phyloP scores from a whole-genome alignment of 805 yeast genomes.

The Candida maesae region DNA sequence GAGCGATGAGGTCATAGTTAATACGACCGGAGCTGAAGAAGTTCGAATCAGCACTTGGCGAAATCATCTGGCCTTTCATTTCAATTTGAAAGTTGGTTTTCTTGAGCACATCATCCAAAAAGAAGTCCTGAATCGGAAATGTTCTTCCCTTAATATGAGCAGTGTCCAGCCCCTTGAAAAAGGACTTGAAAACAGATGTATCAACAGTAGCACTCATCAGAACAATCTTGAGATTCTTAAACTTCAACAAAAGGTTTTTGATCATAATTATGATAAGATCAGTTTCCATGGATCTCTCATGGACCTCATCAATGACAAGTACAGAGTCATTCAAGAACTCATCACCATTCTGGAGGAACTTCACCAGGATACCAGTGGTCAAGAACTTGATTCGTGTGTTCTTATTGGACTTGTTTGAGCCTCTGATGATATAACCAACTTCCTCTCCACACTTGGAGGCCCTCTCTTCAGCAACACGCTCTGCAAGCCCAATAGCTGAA shows the following conservation, averaged over 20 bases:
- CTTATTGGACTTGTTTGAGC: slow-evolving; percentile 65
- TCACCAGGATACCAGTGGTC: slow-evolving; percentile 86
- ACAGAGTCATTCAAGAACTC: slow-evolving; percentile 51
- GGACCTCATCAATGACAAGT: slow-evolving; percentile 92
- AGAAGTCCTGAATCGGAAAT: slow-evolving; percentile 79
- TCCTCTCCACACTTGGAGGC: slow-evolving; percentile 57
- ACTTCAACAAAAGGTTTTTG: slow-evolving; percentile 49
- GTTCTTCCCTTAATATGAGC: slow-evolving; percentile 91
- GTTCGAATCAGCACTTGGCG: slow-evolving; percentile 60
- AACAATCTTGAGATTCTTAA: slow-evolving; percentile 57
- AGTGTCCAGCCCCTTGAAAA: slow-evolving; percentile 58
- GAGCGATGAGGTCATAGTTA: slow-evolving; percentile 68
- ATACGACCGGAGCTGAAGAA: slow-evolving; percentile 65
- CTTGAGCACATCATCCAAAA: slow-evolving; percentile 61
- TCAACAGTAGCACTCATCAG: slow-evolving; percentile 96
- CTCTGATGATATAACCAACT: slow-evolving; percentile 87
- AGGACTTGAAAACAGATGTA: slow-evolving; percentile 57
- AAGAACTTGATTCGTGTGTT: slow-evolving; percentile 78
- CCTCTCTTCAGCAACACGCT: slow-evolving; percentile 85
- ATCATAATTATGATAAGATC: slow-evolving; percentile 79
- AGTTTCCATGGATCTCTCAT: slow-evolving; percentile 88
- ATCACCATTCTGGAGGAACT: slow-evolving; percentile 64
- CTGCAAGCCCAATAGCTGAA: slow-evolving; percentile 91
- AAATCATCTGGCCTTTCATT: slow-evolving; percentile 38
- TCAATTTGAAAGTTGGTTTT: slow-evolving; percentile 53